These are phyloP conservation scores for Acorus calamus DNA, from an alignment of 106 monocot species.

Conservation along the genomic window DNA sequence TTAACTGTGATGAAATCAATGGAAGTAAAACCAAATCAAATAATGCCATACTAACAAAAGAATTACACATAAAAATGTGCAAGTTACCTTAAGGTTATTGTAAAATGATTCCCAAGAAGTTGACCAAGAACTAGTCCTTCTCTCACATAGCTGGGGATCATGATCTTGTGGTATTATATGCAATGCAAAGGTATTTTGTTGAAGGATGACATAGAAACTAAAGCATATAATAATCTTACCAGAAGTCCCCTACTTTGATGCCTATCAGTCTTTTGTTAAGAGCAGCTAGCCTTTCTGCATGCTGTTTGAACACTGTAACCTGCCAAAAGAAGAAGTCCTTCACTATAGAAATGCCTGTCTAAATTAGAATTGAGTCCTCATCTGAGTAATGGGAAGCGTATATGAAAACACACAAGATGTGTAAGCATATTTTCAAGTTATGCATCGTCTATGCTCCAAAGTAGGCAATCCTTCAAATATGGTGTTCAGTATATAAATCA, in stretches of 20 bases:
- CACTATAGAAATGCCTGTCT: background rate
- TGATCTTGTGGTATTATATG: background rate
- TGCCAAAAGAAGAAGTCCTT: slow-evolving; percentile 15
- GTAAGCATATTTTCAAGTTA: too few species aligned
- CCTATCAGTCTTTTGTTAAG: slow-evolving; percentile 79
- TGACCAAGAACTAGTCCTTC: slow-evolving; percentile 95
- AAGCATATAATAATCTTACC: slow-evolving; percentile 28
- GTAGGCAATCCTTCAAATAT: too few species aligned
- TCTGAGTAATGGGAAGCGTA: too few species aligned
- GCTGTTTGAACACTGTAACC: slow-evolving; percentile 94
- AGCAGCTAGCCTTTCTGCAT: slow-evolving; percentile 63
- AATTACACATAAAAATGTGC: too few species aligned
- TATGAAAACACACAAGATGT: too few species aligned
- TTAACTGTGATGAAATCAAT: background rate
- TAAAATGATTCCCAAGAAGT: slow-evolving; percentile 79
- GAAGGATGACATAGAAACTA: background rate
- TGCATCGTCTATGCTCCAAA: too few species aligned
- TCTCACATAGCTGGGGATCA: slow-evolving; percentile 48
- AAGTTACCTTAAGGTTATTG: slow-evolving; percentile 78
- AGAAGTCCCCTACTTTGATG: slow-evolving; percentile 85
- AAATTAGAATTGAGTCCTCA: too few species aligned
- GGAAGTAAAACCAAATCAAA: background rate
- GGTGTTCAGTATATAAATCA: too few species aligned
- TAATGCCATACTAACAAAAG: background rate
- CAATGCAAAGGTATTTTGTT: background rate